Evolutionary conservation across 805 yeast species (phyloP), one percentile per base, ranked within the genome.

Genomic region (Saturnispora diversa): DNA sequence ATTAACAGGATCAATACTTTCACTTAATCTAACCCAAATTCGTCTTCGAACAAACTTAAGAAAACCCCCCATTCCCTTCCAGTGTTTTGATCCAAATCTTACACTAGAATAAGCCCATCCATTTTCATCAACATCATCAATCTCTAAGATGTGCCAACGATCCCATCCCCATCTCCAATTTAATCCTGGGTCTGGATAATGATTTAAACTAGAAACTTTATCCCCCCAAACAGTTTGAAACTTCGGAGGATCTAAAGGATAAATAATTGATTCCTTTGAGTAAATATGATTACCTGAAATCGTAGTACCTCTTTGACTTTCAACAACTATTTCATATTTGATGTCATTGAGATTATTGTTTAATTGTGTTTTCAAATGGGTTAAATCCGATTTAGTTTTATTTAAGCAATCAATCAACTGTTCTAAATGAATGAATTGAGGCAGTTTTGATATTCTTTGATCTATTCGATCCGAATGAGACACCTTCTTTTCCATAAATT

Each of bases 161-260:
- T 60, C 61, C 80, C 80, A 74, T 17, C 60, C 50, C 80, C 80
- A 74, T 37, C 49, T 43, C 80, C 80, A 74, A 37, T 60, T 50
- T 24, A 63, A 53, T 29, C 68, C 76, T 1, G 80, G 78, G 17
- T 73, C 57, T 0, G 77, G 75, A 42, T 56, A 52, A 46, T 60
- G 40, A 42, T 52, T 42, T 31, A 61, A 32, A 27, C 50, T 44
- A 37, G 47, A 36, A 43, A 74, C 50, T 15, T 57, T 52, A 3
- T 54, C 50, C 1, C 77, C 77, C 26, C 62, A 56, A 12, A 71
- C 43, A 22, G 66, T 63, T 51, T 70, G 76, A 45, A 53, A 73
- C 42, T 59, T 62, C 1, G 75, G 66, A 2, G 79, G 80, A 48
- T 74, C 80, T 3, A 74, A 36, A 1, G 69, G 54, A 3, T 74